Evolutionary conservation across 495 filamentous ascomycete genomes (phyloP).

Genomic region (Penicillium manginii): DNA sequence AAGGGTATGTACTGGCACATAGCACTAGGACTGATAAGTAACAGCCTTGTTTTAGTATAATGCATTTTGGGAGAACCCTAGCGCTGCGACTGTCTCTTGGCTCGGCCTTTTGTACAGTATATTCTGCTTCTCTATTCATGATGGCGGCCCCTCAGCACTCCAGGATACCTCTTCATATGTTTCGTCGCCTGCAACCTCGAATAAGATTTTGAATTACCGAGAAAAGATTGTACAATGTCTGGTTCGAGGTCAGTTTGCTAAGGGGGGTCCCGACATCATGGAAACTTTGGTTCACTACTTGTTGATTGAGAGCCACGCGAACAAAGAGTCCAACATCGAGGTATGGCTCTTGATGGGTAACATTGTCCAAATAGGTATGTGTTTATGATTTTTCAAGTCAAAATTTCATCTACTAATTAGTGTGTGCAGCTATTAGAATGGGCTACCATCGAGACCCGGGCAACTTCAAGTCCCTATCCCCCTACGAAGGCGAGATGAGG

Average conservation of each 20-base stretch:
- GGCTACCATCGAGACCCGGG: slow-evolving; percentile 51
- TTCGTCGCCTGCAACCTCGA: neutral
- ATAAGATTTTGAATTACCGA: slow-evolving; percentile 19
- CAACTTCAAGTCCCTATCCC: slow-evolving; percentile 48
- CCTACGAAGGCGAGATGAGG: slow-evolving; percentile 59
- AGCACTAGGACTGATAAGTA: neutral
- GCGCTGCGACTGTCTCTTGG: slow-evolving; percentile 27
- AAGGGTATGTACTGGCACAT: neutral
- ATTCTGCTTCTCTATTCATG: slow-evolving; percentile 26
- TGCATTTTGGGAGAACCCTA: slow-evolving; percentile 36
- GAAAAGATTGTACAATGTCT: slow-evolving; percentile 38
- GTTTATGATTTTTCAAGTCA: no score
- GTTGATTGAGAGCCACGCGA: neutral
- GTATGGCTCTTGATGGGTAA: slow-evolving; percentile 41
- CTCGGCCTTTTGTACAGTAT: slow-evolving; percentile 37
- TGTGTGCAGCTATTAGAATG: slow-evolving; percentile 45
- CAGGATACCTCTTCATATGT: no score
- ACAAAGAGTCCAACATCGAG: slow-evolving; percentile 25
- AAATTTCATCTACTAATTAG: neutral
- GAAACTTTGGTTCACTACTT: slow-evolving; percentile 35
- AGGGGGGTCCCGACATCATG: slow-evolving; percentile 25
- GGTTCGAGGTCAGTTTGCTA: slow-evolving; percentile 32
- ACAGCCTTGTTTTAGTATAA: slow-evolving; percentile 26
- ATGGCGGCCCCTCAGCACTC: no score
- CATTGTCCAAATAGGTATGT: slow-evolving; percentile 3